A percentile compares a stretch with the other conserved stretches of the same genome.
Conservation (phyloP, 371 early-diverging fungal species). For the Fennellomyces sp. region DNA sequence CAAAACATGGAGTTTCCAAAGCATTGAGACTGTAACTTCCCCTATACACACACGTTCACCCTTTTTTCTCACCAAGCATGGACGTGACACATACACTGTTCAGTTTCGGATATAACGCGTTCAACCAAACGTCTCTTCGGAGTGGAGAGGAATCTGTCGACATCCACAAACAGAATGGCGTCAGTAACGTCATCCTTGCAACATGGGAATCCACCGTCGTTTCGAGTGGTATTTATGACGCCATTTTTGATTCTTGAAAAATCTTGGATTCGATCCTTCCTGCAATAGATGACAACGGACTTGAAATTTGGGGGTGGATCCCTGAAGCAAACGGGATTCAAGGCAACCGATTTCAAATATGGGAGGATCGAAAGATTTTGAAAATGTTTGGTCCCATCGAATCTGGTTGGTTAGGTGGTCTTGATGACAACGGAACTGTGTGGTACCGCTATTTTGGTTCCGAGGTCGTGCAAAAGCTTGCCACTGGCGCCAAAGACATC, state of each 20-base stretch:
- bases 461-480: neutral
- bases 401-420: conserved; percentile 10
- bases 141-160: neutral
- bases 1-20: too few relatives aligned
- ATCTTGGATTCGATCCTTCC: neutral
- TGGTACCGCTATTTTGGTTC: neutral
- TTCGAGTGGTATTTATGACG: conserved; percentile 21
- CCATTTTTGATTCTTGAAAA: neutral
- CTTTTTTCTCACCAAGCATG: too few relatives aligned
- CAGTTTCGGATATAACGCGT: conserved; percentile 41
- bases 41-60: too few relatives aligned
- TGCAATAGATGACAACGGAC: conserved; percentile 17
- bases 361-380: neutral
- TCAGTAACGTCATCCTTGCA: conserved; percentile 1
- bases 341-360: neutral
- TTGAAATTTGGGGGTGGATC: conserved; percentile 4
- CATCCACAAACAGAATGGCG: neutral
- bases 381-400: neutral
- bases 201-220: conserved; percentile 42
- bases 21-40: too few relatives aligned
- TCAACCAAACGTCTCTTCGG: conserved; percentile 21
- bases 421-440: conserved; percentile 13
- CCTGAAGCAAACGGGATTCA: neutral
- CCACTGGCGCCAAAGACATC: conserved; percentile 7
- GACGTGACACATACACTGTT: too few relatives aligned